These are phyloP conservation scores for Sphagnurus paluster DNA, from an alignment of 1,284 basidiomycete species.

Conservation along the genomic window DNA sequence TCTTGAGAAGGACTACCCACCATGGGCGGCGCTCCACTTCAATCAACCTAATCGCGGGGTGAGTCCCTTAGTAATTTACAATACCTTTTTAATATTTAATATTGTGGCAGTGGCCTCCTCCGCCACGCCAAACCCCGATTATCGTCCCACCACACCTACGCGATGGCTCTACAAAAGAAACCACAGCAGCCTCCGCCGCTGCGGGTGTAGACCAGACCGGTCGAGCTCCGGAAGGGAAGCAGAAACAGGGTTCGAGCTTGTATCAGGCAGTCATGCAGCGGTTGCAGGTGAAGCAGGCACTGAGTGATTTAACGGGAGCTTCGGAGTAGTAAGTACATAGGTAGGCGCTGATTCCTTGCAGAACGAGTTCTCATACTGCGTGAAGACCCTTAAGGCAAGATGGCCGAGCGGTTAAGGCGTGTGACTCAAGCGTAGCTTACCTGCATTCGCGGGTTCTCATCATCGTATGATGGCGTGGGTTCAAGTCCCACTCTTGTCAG, in stretches of 20 bases:
- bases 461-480: too few species aligned
- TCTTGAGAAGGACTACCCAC: slow-evolving; percentile 76
- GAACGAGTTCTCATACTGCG: too few species aligned
- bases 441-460: too few species aligned
- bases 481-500: too few species aligned
- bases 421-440: too few species aligned
- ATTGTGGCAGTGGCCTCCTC: slow-evolving; percentile 13
- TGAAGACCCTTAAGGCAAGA: too few species aligned
- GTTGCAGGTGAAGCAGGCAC: slow-evolving; percentile 16
- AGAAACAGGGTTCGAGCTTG: slow-evolving; percentile 12
- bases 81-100: slow-evolving; percentile 10
- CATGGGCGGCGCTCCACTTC: slow-evolving; percentile 82
- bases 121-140: slow-evolving; percentile 18
- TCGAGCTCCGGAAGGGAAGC: slow-evolving; percentile 1
- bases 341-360: too few species aligned
- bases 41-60: slow-evolving; percentile 79
- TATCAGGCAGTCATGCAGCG: slow-evolving; percentile 15
- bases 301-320: slow-evolving; percentile 10
- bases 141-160: slow-evolving; percentile 17
- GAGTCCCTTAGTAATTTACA: slow-evolving; percentile 29
- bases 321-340: too few species aligned
- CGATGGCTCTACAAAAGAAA: neutral
- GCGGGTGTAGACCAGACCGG: neutral
- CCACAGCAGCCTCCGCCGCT: neutral
- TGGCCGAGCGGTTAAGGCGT: too few species aligned